phyloP scores from a whole-genome alignment of 768 basidiomycete genomes.

The Fomitopsis pulvina region DNA sequence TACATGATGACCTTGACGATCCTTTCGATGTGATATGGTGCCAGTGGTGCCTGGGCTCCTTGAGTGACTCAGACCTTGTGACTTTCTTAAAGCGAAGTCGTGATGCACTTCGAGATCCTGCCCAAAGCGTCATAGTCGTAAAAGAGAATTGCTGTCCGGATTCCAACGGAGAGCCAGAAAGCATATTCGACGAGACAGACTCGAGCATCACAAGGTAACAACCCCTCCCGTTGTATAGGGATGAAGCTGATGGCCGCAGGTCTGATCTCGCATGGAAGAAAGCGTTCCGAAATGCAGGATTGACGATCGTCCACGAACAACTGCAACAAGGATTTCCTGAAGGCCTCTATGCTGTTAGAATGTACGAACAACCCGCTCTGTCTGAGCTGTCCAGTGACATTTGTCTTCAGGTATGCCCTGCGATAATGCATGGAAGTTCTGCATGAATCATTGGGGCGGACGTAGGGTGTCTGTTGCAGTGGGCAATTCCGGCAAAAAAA shows the following conservation, averaged over 20 bases:
- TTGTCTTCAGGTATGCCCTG: conserved; percentile 46
- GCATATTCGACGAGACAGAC: conserved; percentile 78
- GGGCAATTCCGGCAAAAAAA: background rate
- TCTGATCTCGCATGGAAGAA: conserved; percentile 80
- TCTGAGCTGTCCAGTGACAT: background rate
- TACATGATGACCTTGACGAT: conserved; percentile 32
- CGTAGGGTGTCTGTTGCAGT: too few relatives aligned
- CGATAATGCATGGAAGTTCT: conserved; percentile 26
- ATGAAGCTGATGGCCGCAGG: conserved; percentile 31
- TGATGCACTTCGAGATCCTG: conserved; percentile 46
- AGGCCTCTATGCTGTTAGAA: conserved; percentile 81
- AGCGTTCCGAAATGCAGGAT: conserved; percentile 66
- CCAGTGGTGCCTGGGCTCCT: conserved; percentile 94
- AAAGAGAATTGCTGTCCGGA: conserved; percentile 89
- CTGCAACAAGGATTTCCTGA: conserved; percentile 79
- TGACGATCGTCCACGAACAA: conserved; percentile 65
- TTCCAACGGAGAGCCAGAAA: conserved; percentile 40
- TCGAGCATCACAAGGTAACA: conserved; percentile 82
- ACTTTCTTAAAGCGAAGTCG: conserved; percentile 64
- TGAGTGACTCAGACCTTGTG: conserved; percentile 71
- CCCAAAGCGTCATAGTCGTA: conserved; percentile 64
- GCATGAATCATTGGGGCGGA: too few relatives aligned
- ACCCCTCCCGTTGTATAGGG: background rate
- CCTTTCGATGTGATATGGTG: conserved; percentile 93
- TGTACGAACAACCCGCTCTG: conserved; percentile 38